Base-by-base conservation (phyloP, 1,139 yeast genomes). In the Yamadazyma triangularis region DNA sequence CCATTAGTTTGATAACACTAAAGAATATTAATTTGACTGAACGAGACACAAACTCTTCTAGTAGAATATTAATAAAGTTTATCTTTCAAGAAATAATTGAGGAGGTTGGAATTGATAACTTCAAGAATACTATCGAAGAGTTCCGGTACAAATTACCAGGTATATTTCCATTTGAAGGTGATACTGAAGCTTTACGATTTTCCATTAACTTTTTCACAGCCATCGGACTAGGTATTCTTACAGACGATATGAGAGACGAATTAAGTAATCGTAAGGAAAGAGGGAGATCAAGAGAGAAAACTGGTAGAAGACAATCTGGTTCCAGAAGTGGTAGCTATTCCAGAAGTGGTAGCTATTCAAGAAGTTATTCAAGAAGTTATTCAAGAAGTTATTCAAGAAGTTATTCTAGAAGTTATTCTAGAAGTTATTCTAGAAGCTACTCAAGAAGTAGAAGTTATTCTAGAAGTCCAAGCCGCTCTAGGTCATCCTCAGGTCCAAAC, bases 181-280 rank as follows among this genome's bases (percentile, higher is more conserved):
- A 71, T 40, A 63, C 72, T 0, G 86, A 81, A n/a, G 67, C 79
- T 35, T 60, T 80, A 9, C 62, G 93, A 36, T 91, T 88, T 51
- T 74, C 95, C 2, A 87, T 89, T 51, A 91, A 91, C 50, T 91
- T 72, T 52, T 91, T 89, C 57, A 89, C 97, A 0, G 96, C 96
- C 2, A 87, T 91, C 43, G 95, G 95, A 0, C 55, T 89, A 32
- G 97, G 97, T 29, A 70, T 73, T 2, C 52, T 91, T 36, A 89
- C 97, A 0, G 95, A 87, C 29, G 73, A 63, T 8, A 83, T 88
- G 94, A 72, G 98, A 56, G 69, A 63, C 8, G 67, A 63, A 10
- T 59, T 85, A 38, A 9, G 9, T 7, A 9, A 9, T 18, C 48
- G 54, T 26, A 50, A 44, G 36, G 51, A 45, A 1, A 40, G 52